Base-by-base conservation (phyloP, 306 rosid species). In the Hylodesmum podocarpum region DNA sequence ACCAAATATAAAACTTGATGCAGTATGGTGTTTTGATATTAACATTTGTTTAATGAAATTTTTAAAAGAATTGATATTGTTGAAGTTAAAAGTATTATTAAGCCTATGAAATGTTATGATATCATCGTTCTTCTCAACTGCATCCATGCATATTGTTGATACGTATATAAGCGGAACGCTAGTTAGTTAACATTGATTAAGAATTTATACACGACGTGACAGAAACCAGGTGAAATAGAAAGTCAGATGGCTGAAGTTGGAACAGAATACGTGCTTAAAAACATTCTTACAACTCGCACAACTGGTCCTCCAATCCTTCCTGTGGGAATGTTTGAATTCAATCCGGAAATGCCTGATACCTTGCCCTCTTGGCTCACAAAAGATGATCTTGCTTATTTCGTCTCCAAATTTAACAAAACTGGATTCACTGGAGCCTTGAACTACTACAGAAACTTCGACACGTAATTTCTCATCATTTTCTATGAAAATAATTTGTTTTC, bases 351-450 rank as follows among this genome's bases (percentile, higher is more conserved):
- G 5, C 27, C 74, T 4, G 13, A 77, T 0, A 8, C 15, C 15
- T 76, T 82, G 51, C 88, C 84, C 1, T 55, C 86, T 34, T 88
- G 90, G 92, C 80, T 88, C 65, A 57, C 87, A 27, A n/a, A 86
- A 70, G 75, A 82, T 1, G 87, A 86, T 31, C 55, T 88, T 25
- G 66, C 50, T 14, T 84, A 86, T 66, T 86, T 43, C 71, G 86
- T 73, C 19, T 7, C 76, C 37, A 82, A 88, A 62, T 88, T 86
- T 57, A 62, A 82, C 1, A 70, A 80, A 61, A 84, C 84, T 0
- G 84, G 92, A 40, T 86, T 88, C 88, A 65, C 79, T 0, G 88
- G 86, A 31, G 84, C 62, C 5, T 27, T 86, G 41, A 88, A 86
- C 78, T 86, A 88, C 77, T 82, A 88, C 4, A 82, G 84, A 73